Evolutionary conservation across 108 stramenopile genomes (phyloP), one percentile per base, ranked within the genome.

Genomic region (Asterionellopsis glacialis): DNA sequence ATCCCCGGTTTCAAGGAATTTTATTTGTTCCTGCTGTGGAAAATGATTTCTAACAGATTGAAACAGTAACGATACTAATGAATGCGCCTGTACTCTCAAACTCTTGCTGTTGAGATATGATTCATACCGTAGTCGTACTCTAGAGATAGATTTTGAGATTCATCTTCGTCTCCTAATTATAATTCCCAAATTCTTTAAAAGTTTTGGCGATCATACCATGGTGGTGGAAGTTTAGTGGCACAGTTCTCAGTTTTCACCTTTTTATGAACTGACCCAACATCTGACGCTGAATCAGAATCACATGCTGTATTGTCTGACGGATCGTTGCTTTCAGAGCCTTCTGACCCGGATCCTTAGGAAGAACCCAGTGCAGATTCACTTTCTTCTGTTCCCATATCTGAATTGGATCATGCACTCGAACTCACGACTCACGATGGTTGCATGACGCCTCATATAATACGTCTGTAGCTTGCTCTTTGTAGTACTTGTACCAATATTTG

Each of bases 221-320:
- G n/a, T n/a, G n/a, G n/a, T n/a, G n/a, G n/a, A n/a, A n/a, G n/a
- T n/a, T n/a, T n/a, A n/a, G n/a, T n/a, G n/a, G n/a, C n/a, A n/a
- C n/a, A 54, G 25, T 23, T 15, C 4, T 3, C 56, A 41, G 39
- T 26, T 26, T 57, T 57, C 18, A 9, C 1, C 56, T 57, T 57
- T 38, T 57, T 57, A 9, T 38, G 56, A 25, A 18, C 18, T 4
- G 56, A 39, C 15, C 56, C 39, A 4, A 41, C 56, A 41, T 57
- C 56, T 1, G 56, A 57, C n/a, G 4, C 38, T 6, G 56, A 57
- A 57, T 57, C 56, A 21, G 33, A 16, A 57, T 57, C 56, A 22
- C 41, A 41, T 2, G 56, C 45, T 15, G n/a, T 16, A 13, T 19
- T 57, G n/a, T 57, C 56, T 13, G 56, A 57, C 2, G 56, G 16